Conservation (phyloP, 352 stramenopile genomes). For the Chrysophaeum taylorii region DNA sequence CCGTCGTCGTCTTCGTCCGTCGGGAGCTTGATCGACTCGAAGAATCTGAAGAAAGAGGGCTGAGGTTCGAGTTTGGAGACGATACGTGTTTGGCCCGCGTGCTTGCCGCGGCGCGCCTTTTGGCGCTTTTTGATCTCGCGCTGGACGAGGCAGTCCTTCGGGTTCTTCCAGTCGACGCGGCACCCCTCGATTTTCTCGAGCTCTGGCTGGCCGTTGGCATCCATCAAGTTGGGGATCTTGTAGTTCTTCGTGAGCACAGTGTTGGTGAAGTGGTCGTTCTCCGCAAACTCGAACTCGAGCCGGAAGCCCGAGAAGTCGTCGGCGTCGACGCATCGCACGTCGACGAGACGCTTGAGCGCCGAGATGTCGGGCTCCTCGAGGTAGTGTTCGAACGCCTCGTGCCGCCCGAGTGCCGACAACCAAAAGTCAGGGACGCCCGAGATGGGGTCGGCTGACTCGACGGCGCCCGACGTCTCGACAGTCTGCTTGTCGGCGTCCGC, state of each 20-base stretch:
- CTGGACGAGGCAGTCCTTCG: constrained; percentile 40
- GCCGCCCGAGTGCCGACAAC: constrained; percentile 50
- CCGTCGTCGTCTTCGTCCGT: constrained; percentile 34
- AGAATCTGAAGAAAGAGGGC: constrained; percentile 51
- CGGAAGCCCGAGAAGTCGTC: constrained; percentile 74
- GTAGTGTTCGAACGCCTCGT: constrained; percentile 36
- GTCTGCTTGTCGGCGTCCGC: constrained; percentile 13
- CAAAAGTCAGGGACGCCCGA: constrained; percentile 61
- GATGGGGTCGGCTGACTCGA: constrained; percentile 11
- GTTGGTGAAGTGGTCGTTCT: constrained; percentile 58
- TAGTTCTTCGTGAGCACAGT: constrained; percentile 54
- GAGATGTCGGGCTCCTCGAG: constrained; percentile 49
- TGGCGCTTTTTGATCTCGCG: constrained; percentile 47
- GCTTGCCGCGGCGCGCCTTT: constrained; percentile 42
- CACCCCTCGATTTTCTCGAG: constrained; percentile 49
- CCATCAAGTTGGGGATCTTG: constrained; percentile 51
- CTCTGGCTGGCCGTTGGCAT: constrained; percentile 50
- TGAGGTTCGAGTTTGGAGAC: constrained; percentile 41
- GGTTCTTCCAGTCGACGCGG: constrained; percentile 54
- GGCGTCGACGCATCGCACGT: constrained; percentile 48
- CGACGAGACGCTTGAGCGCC: constrained; percentile 67
- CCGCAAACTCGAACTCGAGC: constrained; percentile 52
- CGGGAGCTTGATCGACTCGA: constrained; percentile 24
- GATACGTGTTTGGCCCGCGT: constrained; percentile 44
- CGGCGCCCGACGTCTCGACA: constrained; percentile 9